Percentiles rank a stretch among this genome's conserved stretches.
These are phyloP conservation scores for Tuber calosporum DNA, from an alignment of 495 filamentous ascomycete species.

Conservation along the genomic window DNA sequence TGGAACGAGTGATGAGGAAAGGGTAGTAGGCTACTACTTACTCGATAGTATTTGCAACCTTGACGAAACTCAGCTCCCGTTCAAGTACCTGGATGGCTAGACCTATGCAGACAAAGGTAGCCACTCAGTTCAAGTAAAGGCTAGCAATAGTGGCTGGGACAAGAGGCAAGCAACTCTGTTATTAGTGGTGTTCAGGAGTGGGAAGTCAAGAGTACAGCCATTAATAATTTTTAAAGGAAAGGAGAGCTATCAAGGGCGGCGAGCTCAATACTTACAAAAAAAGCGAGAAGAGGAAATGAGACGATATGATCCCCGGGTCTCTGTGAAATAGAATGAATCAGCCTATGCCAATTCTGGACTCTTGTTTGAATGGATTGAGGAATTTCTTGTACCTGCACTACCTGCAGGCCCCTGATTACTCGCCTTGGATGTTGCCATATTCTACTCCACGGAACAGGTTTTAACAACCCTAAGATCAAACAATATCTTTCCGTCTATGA, in stretches of 20 bases:
- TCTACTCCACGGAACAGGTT: conserved; percentile 6
- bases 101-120: conserved; percentile 21
- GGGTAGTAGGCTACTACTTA: background rate
- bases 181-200: conserved; percentile 5
- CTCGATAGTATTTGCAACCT: conserved; percentile 15
- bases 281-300: conserved; percentile 2
- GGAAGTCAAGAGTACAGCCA: background rate
- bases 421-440: conserved; percentile 9
- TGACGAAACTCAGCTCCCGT: conserved; percentile 11
- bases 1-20: background rate
- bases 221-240: conserved; percentile 14
- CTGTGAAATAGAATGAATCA: conserved; percentile 10
- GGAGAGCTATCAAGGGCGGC: background rate
- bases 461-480: background rate
- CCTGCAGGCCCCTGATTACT: background rate
- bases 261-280: background rate
- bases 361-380: conserved; percentile 5
- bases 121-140: conserved; percentile 14
- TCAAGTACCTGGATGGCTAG: conserved; percentile 14
- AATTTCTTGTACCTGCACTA: conserved; percentile 11
- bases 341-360: background rate
- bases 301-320: conserved; percentile 7
- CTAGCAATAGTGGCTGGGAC: conserved; percentile 9
- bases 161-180: conserved; percentile 17
- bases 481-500: conserved; percentile 11